phyloP scores from a whole-genome alignment of 2,329 filamentous ascomycete genomes.

The Aspergillus ochraceus region DNA sequence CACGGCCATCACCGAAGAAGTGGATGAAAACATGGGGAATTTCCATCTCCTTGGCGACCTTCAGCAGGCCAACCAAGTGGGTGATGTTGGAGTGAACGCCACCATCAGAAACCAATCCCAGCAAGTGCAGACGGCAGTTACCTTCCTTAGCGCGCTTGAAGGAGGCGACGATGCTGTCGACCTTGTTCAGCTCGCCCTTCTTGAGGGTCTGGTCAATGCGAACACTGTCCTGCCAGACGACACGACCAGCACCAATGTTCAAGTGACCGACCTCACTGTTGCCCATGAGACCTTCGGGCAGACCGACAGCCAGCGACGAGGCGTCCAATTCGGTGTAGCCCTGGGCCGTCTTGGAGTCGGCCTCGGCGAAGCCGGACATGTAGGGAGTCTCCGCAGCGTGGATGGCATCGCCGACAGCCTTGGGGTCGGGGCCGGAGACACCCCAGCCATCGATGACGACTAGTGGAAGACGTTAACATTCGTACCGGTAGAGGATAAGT shows the following conservation, averaged over 20 bases:
- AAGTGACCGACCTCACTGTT: conserved; percentile 98
- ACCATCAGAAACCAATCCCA: conserved; percentile 89
- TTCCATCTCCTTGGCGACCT: conserved; percentile 83
- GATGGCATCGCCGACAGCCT: conserved; percentile 91
- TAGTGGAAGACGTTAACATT: conserved; percentile 43
- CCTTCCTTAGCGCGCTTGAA: conserved; percentile 80
- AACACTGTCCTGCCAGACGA: conserved; percentile 98
- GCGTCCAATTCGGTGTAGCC: conserved; percentile 93
- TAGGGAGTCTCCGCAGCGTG: conserved; percentile 86
- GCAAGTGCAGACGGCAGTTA: conserved; percentile 88
- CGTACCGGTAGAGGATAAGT: conserved; percentile 15
- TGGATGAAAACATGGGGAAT: conserved; percentile 95
- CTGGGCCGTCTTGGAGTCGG: conserved; percentile 69
- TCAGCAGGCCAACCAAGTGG: conserved; percentile 83
- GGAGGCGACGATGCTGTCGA: conserved; percentile 73
- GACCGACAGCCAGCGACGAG: conserved; percentile 90
- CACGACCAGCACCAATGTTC: conserved; percentile 95
- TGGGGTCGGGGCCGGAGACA: conserved; percentile 75
- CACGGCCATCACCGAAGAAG: conserved; percentile 97
- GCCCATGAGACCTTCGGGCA: conserved; percentile 96
- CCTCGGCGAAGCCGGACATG: conserved; percentile 80
- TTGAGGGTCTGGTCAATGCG: conserved; percentile 93
- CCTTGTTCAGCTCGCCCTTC: conserved; percentile 74
- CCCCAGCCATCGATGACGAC: conserved; percentile 99
- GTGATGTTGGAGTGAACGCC: conserved; percentile 97